A percentile compares a stretch with the other conserved stretches of the same genome.
phyloP scores from a whole-genome alignment of 2,329 filamentous ascomycete species.

The Hypoxylon sp. region DNA sequence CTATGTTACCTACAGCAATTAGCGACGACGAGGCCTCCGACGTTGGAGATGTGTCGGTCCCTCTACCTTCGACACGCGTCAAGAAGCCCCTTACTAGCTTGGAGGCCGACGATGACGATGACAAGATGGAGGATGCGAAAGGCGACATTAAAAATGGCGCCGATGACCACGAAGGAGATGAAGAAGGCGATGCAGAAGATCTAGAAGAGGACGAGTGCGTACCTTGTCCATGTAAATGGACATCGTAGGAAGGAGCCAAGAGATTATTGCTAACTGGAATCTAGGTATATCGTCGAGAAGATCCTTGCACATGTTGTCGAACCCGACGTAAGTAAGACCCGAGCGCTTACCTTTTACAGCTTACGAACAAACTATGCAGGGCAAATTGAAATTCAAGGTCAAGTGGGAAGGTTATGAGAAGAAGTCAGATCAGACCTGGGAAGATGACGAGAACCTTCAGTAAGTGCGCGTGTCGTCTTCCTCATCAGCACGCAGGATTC shows the following conservation, averaged over 20 bases:
- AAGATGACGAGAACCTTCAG: slow-evolving; percentile 79
- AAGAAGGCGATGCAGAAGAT: slow-evolving; percentile 57
- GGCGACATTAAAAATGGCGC: slow-evolving; percentile 41
- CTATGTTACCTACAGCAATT: slow-evolving; percentile 53
- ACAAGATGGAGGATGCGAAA: slow-evolving; percentile 47
- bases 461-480: slow-evolving; percentile 55
- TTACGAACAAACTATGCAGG: slow-evolving; percentile 55
- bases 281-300: slow-evolving; percentile 80
- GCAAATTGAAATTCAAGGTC: slow-evolving; percentile 74
- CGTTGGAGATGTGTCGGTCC: slow-evolving; percentile 46
- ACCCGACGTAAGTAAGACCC: slow-evolving; percentile 62
- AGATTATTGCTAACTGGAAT: slow-evolving; percentile 24
- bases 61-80: slow-evolving; percentile 41
- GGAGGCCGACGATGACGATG: slow-evolving; percentile 43
- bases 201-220: slow-evolving; percentile 52
- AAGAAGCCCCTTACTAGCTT: slow-evolving; percentile 20
- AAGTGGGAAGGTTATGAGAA: slow-evolving; percentile 87
- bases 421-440: slow-evolving; percentile 81
- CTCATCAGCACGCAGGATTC: slow-evolving; percentile 3
- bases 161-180: slow-evolving; percentile 53
- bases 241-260: background rate
- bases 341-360: slow-evolving; percentile 6
- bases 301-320: slow-evolving; percentile 77
- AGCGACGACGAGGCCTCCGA: slow-evolving; percentile 62
- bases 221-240: slow-evolving; percentile 15